Percentiles rank a stretch among this genome's conserved stretches.
Evolutionary conservation across 352 stramenopile genomes (phyloP).

Genomic region (Phytopythium litorale): DNA sequence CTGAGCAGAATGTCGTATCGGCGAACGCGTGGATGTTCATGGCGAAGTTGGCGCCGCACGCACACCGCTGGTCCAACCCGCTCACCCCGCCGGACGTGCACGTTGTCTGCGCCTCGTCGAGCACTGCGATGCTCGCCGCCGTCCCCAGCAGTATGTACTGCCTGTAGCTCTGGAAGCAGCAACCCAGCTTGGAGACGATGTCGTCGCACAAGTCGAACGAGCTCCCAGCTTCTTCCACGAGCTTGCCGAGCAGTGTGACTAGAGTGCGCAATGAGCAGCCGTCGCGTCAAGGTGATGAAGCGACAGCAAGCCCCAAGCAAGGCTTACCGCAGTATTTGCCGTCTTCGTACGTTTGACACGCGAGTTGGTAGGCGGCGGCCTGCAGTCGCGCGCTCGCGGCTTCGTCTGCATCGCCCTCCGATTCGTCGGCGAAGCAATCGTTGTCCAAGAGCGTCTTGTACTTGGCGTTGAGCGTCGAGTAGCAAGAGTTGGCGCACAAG

Average conservation of each 20-base stretch:
- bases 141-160: slow-evolving; percentile 73
- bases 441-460: slow-evolving; percentile 66
- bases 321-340: slow-evolving; percentile 73
- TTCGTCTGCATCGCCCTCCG: slow-evolving; percentile 46
- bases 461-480: slow-evolving; percentile 42
- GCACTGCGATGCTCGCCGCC: slow-evolving; percentile 30
- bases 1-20: slow-evolving; percentile 61
- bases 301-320: neutral
- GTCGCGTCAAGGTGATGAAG: neutral
- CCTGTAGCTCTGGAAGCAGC: slow-evolving; percentile 81
- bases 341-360: slow-evolving; percentile 45
- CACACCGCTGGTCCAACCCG: slow-evolving; percentile 40
- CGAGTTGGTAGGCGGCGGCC: slow-evolving; percentile 66
- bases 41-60: slow-evolving; percentile 35
- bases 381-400: slow-evolving; percentile 49
- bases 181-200: slow-evolving; percentile 69
- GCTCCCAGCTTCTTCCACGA: slow-evolving; percentile 44
- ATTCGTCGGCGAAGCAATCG: slow-evolving; percentile 50
- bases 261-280: neutral
- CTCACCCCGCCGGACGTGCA: slow-evolving; percentile 39
- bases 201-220: slow-evolving; percentile 63
- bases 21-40: slow-evolving; percentile 54
- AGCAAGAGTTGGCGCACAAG: slow-evolving; percentile 67
- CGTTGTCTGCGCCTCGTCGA: slow-evolving; percentile 46
- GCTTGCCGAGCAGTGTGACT: slow-evolving; percentile 56